These are phyloP conservation scores for Cyclotella cryptica DNA, from an alignment of 108 stramenopile genomes.

Conservation along the genomic window DNA sequence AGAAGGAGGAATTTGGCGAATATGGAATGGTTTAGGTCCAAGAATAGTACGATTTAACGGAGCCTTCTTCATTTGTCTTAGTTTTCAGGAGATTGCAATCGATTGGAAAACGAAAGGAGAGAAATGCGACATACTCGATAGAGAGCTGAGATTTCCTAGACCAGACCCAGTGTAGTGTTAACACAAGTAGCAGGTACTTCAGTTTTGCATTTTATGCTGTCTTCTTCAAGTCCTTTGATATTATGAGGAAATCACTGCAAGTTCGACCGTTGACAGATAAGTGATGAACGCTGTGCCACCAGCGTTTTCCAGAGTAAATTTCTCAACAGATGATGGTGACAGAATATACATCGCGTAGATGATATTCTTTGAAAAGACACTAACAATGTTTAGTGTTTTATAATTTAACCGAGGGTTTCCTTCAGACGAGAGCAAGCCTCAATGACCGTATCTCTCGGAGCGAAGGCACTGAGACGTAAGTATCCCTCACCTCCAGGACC, in stretches of 20 bases:
- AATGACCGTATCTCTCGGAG: slow-evolving; percentile 84
- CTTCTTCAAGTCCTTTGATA: no score
- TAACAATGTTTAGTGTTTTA: background rate
- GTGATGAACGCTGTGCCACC: background rate
- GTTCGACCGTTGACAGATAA: no score
- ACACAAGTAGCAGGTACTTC: background rate
- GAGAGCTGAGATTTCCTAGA: slow-evolving; percentile 9
- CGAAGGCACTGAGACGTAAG: slow-evolving; percentile 94
- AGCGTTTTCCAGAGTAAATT: no score
- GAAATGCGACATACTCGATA: background rate
- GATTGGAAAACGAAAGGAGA: slow-evolving; percentile 18
- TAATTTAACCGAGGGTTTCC: slow-evolving; percentile 57
- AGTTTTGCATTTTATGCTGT: no score
- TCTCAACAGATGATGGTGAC: no score
- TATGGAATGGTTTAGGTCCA: slow-evolving; percentile 29
- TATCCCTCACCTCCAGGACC: slow-evolving; percentile 98
- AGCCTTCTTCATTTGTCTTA: slow-evolving; percentile 32
- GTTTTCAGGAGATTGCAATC: slow-evolving; percentile 22
- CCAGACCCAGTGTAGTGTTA: background rate
- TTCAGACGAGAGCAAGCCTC: slow-evolving; percentile 93
- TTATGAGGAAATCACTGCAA: no score
- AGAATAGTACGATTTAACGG: slow-evolving; percentile 30
- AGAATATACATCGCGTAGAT: no score
- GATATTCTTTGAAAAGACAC: no score
- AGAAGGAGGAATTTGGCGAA: slow-evolving; percentile 14